phyloP scores from a whole-genome alignment of 192 early-diverging fungal species.

The Coemansia sp. region DNA sequence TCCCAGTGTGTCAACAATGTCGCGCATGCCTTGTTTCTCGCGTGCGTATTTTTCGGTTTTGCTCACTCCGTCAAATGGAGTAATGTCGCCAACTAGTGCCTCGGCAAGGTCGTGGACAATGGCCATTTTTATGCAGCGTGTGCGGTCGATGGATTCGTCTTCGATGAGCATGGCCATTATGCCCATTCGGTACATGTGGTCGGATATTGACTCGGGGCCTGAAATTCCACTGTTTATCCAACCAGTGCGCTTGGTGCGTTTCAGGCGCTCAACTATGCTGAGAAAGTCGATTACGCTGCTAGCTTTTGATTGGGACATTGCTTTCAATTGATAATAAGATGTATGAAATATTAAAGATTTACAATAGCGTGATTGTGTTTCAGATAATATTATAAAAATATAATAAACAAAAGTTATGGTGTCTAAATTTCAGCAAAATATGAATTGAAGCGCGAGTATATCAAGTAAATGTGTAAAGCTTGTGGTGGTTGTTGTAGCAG shows the following conservation, averaged over 20 bases:
- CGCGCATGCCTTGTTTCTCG: slow-evolving; percentile 55
- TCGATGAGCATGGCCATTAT: slow-evolving; percentile 83
- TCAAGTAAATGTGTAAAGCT: no score
- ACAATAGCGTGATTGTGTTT: no score
- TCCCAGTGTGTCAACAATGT: slow-evolving; percentile 58
- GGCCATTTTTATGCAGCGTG: slow-evolving; percentile 83
- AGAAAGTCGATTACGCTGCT: slow-evolving; percentile 67
- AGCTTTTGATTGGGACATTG: slow-evolving; percentile 13
- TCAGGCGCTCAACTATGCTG: slow-evolving; percentile 77
- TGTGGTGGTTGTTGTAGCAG: no score
- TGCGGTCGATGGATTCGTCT: slow-evolving; percentile 62
- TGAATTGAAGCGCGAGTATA: no score
- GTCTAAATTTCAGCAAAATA: no score
- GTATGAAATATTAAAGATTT: no score
- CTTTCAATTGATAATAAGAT: neutral
- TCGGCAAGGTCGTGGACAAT: slow-evolving; percentile 94
- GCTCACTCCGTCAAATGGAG: slow-evolving; percentile 73
- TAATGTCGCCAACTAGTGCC: slow-evolving; percentile 74
- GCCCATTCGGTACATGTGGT: slow-evolving; percentile 96
- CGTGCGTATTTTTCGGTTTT: slow-evolving; percentile 72
- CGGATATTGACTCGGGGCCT: slow-evolving; percentile 80
- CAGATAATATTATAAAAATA: no score
- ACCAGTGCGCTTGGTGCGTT: slow-evolving; percentile 90
- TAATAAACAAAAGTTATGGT: no score
- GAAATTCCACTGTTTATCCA: slow-evolving; percentile 76